Conservation (phyloP, 441 rosid species). For the Manihot esculenta region DNA sequence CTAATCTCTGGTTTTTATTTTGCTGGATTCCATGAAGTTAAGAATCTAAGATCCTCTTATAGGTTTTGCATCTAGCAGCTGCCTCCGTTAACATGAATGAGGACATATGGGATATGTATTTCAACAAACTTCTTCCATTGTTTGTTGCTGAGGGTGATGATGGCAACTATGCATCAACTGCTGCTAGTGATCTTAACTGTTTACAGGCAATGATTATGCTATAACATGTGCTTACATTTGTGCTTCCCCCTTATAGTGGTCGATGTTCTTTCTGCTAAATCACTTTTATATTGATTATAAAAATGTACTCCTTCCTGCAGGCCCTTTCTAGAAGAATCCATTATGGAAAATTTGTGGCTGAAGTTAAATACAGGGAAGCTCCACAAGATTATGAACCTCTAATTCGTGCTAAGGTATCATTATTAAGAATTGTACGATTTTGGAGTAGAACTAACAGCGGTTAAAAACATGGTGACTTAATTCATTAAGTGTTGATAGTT, state of each 20-base stretch:
- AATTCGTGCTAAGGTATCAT: constrained; percentile 64
- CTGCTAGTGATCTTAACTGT: constrained; percentile 62
- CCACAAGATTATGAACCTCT: constrained; percentile 67
- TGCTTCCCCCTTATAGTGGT: neutral
- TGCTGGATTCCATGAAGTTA: neutral
- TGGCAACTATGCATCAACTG: constrained; percentile 70
- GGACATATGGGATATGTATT: constrained; percentile 66
- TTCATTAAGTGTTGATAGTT: neutral
- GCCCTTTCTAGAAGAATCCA: constrained; percentile 87
- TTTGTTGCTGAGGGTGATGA: constrained; percentile 69
- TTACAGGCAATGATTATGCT: constrained; percentile 52
- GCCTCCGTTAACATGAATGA: constrained; percentile 59
- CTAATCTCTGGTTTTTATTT: constrained; percentile 5
- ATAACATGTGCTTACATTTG: neutral
- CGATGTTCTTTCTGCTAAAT: neutral
- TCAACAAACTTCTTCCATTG: constrained; percentile 63
- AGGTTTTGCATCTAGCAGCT: constrained; percentile 67
- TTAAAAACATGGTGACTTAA: neutral
- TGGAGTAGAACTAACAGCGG: neutral
- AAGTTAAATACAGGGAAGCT: constrained; percentile 69
- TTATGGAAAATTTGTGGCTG: constrained; percentile 87
- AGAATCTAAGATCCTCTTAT: neutral
- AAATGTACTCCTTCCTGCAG: constrained; percentile 32
- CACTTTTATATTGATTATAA: neutral
- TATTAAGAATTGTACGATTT: neutral